Evolutionary conservation across 305 asterid genomes (phyloP).

Genomic region (Fraxinus sp.): DNA sequence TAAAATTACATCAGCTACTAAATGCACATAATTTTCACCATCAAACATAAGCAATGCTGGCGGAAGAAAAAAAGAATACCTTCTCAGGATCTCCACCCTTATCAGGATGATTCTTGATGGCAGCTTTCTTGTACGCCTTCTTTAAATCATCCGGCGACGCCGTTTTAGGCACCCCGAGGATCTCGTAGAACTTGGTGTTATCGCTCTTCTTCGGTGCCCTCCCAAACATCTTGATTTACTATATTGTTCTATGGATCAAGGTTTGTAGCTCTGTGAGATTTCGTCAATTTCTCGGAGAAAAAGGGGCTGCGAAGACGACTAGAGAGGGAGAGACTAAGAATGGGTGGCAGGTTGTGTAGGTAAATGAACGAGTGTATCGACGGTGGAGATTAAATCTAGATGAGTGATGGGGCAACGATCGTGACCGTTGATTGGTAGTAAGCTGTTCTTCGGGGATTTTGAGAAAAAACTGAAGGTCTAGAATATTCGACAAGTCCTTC

Average conservation of each 20-base stretch:
- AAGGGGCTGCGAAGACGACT: neutral
- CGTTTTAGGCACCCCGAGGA: slow-evolving; percentile 71
- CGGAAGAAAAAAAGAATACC: slow-evolving; percentile 31
- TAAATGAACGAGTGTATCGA: neutral
- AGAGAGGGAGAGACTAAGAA: neutral
- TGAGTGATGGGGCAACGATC: neutral
- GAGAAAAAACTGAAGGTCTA: slow-evolving; percentile 23
- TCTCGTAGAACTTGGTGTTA: slow-evolving; percentile 63
- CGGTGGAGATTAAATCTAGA: slow-evolving; percentile 26
- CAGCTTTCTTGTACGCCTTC: slow-evolving; percentile 86
- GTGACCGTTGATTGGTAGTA: slow-evolving; percentile 19
- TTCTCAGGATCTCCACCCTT: slow-evolving; percentile 96
- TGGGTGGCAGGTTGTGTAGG: neutral
- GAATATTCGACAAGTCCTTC: slow-evolving; percentile 20
- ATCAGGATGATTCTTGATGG: slow-evolving; percentile 90
- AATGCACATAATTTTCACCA: neutral
- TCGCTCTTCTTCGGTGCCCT: slow-evolving; percentile 80
- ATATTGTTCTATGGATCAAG: neutral
- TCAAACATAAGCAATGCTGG: neutral
- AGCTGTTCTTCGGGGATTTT: neutral
- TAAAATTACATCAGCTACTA: neutral
- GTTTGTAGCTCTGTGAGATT: neutral
- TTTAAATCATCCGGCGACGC: slow-evolving; percentile 76
- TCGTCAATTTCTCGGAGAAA: neutral
- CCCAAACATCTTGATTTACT: slow-evolving; percentile 59